These are phyloP conservation scores for Lepiota brunneoincarnata DNA, from an alignment of 768 basidiomycete species.

Conservation along the genomic window DNA sequence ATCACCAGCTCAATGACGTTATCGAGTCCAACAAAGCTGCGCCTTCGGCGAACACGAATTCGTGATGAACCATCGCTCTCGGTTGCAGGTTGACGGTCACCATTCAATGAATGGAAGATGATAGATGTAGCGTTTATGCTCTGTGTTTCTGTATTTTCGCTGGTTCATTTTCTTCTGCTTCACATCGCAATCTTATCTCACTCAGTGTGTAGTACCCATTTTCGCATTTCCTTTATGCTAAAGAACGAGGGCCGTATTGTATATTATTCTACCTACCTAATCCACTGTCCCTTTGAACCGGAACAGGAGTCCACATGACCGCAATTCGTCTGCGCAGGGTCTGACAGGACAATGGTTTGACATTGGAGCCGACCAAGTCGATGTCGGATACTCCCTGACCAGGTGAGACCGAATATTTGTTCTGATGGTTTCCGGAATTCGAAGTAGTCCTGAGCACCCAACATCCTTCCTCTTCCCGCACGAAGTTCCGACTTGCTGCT, in stretches of 20 bases:
- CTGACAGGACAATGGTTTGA: no score
- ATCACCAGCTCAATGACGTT: conserved; percentile 54
- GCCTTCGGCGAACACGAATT: background rate
- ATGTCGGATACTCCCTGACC: no score
- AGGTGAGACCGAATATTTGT: no score
- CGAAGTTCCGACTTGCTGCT: no score
- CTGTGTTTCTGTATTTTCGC: background rate
- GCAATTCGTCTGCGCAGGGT: background rate
- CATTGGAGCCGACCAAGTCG: no score
- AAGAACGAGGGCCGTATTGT: background rate
- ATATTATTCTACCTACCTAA: background rate
- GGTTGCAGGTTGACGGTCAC: no score
- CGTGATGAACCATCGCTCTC: background rate
- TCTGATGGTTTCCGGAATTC: no score
- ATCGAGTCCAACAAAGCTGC: conserved; percentile 37
- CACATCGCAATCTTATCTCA: background rate
- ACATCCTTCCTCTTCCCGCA: no score
- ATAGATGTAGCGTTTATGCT: no score
- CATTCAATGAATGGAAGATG: background rate
- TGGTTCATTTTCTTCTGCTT: background rate
- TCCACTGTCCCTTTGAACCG: background rate
- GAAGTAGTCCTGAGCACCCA: no score
- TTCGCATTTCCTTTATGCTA: background rate
- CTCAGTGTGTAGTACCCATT: conserved; percentile 1
- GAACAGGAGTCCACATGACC: background rate